phyloP scores from a whole-genome alignment of 1,139 yeast genomes.

The Arxiozyma slooffiae region DNA sequence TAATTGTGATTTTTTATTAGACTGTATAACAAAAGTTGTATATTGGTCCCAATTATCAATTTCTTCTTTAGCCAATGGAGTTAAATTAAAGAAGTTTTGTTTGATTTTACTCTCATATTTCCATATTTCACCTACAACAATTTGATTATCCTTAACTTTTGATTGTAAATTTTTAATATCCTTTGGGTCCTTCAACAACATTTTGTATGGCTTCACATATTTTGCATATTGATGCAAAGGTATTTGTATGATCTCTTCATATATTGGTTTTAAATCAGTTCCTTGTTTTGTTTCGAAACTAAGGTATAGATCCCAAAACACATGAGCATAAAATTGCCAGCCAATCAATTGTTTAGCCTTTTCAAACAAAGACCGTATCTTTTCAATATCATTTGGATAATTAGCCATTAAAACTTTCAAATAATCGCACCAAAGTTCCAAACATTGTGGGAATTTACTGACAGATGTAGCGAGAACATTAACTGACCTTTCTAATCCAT shows the following conservation, averaged over 20 bases:
- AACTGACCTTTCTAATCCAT: slow-evolving; percentile 45
- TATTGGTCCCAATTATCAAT: slow-evolving; percentile 43
- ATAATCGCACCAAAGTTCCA: slow-evolving; percentile 62
- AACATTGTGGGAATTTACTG: slow-evolving; percentile 42
- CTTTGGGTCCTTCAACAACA: slow-evolving; percentile 30
- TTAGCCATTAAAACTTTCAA: slow-evolving; percentile 41
- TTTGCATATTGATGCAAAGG: slow-evolving; percentile 67
- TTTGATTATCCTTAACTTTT: slow-evolving; percentile 41
- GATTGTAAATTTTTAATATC: slow-evolving; percentile 23
- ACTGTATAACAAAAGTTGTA: slow-evolving; percentile 35
- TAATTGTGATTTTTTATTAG: slow-evolving; percentile 8
- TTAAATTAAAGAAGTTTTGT: slow-evolving; percentile 38
- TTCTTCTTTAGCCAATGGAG: slow-evolving; percentile 34
- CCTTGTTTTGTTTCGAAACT: slow-evolving; percentile 36
- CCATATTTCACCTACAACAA: slow-evolving; percentile 50
- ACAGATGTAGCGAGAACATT: slow-evolving; percentile 40
- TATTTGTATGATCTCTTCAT: slow-evolving; percentile 38
- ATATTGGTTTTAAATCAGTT: slow-evolving; percentile 32
- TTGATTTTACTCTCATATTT: slow-evolving; percentile 45
- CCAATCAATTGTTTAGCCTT: slow-evolving; percentile 41
- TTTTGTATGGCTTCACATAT: slow-evolving; percentile 45
- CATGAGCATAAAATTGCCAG: slow-evolving; percentile 48
- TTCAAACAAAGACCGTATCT: slow-evolving; percentile 35
- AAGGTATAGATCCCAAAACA: slow-evolving; percentile 56
- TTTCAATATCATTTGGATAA: slow-evolving; percentile 23